These are phyloP conservation scores for Fusarium scirpi DNA, from an alignment of 2,329 filamentous ascomycete genomes.

Conservation along the genomic window DNA sequence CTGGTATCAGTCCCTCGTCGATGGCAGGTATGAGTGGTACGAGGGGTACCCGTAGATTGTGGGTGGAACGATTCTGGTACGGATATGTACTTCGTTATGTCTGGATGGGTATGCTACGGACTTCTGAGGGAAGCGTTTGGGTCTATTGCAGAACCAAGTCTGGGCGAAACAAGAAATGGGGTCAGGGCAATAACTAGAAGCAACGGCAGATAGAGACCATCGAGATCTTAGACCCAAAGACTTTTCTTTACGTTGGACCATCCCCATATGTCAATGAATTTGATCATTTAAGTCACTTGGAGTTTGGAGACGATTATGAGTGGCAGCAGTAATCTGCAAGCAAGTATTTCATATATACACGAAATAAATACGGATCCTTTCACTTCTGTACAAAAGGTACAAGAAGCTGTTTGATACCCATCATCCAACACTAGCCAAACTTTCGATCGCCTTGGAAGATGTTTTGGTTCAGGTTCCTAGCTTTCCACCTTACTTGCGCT, in stretches of 20 bases:
- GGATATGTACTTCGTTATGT: no score
- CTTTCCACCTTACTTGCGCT: slow-evolving; percentile 12
- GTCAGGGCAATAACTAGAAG: no score
- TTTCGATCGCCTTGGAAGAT: slow-evolving; percentile 41
- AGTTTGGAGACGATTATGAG: not conserved
- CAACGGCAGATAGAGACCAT: no score
- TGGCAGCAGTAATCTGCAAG: not conserved
- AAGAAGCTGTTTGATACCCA: slow-evolving; percentile 38
- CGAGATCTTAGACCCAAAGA: no score
- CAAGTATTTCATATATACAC: slow-evolving; percentile 21
- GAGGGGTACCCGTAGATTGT: no score
- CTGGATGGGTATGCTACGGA: no score
- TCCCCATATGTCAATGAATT: not conserved
- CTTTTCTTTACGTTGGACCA: no score
- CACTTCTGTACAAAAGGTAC: not conserved
- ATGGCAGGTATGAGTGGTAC: no score
- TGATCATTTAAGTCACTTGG: not conserved
- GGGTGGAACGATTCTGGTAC: no score
- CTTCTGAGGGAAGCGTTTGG: no score
- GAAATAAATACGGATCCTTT: slow-evolving; percentile 14
- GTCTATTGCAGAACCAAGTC: not conserved
- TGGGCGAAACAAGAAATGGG: not conserved
- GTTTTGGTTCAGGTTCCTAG: slow-evolving; percentile 38
- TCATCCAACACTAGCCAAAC: not conserved
- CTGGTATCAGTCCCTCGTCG: no score